Percentiles rank a stretch among this genome's conserved stretches.
Evolutionary conservation across 2,329 filamentous ascomycete species (phyloP).

Genomic region (Microdochium nivale): DNA sequence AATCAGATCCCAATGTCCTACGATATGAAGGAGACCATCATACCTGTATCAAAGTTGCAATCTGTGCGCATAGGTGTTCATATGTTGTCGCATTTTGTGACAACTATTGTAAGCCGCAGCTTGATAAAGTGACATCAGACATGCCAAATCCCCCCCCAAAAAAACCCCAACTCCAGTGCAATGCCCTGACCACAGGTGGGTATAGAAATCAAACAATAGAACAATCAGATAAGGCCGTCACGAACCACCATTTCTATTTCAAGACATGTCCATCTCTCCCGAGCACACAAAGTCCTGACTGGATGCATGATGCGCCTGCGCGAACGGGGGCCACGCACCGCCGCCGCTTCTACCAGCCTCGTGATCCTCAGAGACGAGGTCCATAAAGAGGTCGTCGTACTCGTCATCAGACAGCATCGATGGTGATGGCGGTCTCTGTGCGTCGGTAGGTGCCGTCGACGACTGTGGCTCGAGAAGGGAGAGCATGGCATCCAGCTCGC

Average conservation of each 20-base stretch:
- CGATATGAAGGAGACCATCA: too few species aligned
- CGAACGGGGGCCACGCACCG: neutral
- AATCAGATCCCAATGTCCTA: neutral
- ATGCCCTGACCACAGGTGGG: neutral
- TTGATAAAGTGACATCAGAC: neutral
- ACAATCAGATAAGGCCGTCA: neutral
- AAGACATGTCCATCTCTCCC: slow-evolving; percentile 40
- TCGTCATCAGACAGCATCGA: slow-evolving; percentile 35
- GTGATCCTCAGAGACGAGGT: slow-evolving; percentile 45
- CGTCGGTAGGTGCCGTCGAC: slow-evolving; percentile 8
- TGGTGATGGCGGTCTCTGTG: slow-evolving; percentile 22
- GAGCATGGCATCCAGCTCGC: slow-evolving; percentile 49
- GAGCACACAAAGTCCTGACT: slow-evolving; percentile 17
- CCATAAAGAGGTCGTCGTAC: slow-evolving; percentile 58
- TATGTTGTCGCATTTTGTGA: too few species aligned
- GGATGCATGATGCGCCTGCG: slow-evolving; percentile 5
- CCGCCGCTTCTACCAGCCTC: neutral
- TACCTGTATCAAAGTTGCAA: too few species aligned
- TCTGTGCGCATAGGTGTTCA: too few species aligned
- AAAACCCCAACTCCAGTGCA: neutral
- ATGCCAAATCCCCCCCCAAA: slow-evolving; percentile 1
- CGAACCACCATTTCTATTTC: slow-evolving; percentile 4
- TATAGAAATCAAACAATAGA: slow-evolving; percentile 1
- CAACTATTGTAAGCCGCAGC: too few species aligned
- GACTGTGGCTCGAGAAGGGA: slow-evolving; percentile 30